Conservation (phyloP, 805 yeast species). For the Metschnikowia dekortorum region DNA sequence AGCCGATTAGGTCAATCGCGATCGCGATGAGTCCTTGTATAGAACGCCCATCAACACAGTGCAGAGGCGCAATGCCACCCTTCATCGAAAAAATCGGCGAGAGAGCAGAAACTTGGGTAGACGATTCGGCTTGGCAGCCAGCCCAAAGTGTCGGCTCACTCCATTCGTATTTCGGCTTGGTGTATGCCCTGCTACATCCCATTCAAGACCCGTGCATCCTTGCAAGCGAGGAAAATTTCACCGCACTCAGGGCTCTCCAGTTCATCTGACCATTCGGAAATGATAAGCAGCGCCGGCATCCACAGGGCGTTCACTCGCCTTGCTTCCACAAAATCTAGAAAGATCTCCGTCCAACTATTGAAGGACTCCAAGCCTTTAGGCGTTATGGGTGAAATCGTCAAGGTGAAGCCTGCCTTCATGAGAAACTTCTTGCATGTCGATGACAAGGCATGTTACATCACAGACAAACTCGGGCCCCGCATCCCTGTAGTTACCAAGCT, state of each 20-base stretch:
- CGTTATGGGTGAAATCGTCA: slow-evolving; percentile 63
- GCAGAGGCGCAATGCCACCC: not conserved
- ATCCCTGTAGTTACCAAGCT: slow-evolving; percentile 36
- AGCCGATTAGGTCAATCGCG: not conserved
- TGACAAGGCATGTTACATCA: slow-evolving; percentile 72
- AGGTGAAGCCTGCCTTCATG: slow-evolving; percentile 79
- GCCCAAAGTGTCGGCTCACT: too few relatives aligned
- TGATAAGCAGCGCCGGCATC: slow-evolving; percentile 9
- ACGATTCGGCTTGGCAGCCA: not conserved
- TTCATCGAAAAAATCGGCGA: too few relatives aligned
- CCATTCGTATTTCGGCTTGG: not conserved
- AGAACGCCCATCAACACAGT: not conserved
- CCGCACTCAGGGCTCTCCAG: not conserved
- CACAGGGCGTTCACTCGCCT: slow-evolving; percentile 14
- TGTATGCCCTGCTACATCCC: not conserved
- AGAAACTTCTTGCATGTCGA: slow-evolving; percentile 66
- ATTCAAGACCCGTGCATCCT: slow-evolving; percentile 1
- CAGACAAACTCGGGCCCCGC: slow-evolving; percentile 30
- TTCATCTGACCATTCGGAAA: slow-evolving; percentile 1
- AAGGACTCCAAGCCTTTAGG: slow-evolving; percentile 64
- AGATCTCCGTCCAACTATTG: slow-evolving; percentile 71
- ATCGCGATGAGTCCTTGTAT: slow-evolving; percentile 1
- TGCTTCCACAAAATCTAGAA: slow-evolving; percentile 24
- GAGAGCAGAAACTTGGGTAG: too few relatives aligned
- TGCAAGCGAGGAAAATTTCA: slow-evolving; percentile 1